Evolutionary conservation across 2,329 filamentous ascomycete genomes (phyloP).

Genomic region (Cladorrhinum sp.): DNA sequence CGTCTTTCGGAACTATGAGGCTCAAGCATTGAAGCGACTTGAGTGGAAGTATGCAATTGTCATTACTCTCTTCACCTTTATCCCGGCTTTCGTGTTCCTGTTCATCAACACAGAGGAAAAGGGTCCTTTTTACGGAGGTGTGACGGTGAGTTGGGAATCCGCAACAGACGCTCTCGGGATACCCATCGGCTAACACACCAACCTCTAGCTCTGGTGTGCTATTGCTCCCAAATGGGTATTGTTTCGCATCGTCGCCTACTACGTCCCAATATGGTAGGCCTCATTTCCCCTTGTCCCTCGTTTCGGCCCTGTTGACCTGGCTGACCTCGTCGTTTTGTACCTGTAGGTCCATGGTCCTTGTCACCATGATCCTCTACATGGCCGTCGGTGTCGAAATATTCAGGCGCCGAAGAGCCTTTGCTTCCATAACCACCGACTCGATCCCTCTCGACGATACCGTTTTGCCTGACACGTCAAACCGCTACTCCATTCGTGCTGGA

Average conservation of each 20-base stretch:
- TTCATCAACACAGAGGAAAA: slow-evolving; percentile 32
- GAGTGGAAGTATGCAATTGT: slow-evolving; percentile 32
- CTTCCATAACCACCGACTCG: slow-evolving; percentile 28
- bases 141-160: slow-evolving; percentile 31
- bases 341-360: slow-evolving; percentile 31
- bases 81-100: slow-evolving; percentile 35
- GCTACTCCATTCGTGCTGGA: slow-evolving; percentile 7
- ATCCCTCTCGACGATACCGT: slow-evolving; percentile 29
- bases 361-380: slow-evolving; percentile 41
- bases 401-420: slow-evolving; percentile 33
- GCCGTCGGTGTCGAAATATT: slow-evolving; percentile 38
- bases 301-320: neutral
- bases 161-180: neutral
- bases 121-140: slow-evolving; percentile 37
- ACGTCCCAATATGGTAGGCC: slow-evolving; percentile 35
- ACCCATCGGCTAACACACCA: neutral
- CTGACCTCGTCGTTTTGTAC: neutral
- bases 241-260: slow-evolving; percentile 36
- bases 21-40: slow-evolving; percentile 31
- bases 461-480: slow-evolving; percentile 9
- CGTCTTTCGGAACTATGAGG: slow-evolving; percentile 35
- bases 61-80: slow-evolving; percentile 33
- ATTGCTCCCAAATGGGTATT: slow-evolving; percentile 36
- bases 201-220: slow-evolving; percentile 36
- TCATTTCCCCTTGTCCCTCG: neutral